Conservation (phyloP, 2,329 filamentous ascomycete genomes). For the Trichoderma semiorbis region DNA sequence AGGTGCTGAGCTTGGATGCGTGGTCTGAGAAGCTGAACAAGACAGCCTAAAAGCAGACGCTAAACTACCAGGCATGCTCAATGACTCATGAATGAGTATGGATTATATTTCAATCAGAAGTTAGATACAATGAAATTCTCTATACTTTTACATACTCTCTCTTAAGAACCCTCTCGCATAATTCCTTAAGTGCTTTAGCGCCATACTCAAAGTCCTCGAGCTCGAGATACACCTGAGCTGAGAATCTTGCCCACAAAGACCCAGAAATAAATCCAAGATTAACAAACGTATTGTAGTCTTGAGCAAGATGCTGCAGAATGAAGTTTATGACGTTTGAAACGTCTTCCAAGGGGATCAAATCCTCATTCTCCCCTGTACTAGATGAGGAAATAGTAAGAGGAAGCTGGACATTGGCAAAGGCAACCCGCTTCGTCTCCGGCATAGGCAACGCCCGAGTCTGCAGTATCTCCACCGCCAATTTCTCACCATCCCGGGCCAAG, state of each 20-base stretch:
- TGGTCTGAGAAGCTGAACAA: neutral
- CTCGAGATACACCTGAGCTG: slow-evolving; percentile 7
- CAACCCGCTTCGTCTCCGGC: neutral
- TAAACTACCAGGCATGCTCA: neutral
- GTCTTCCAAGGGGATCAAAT: neutral
- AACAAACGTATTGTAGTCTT: neutral
- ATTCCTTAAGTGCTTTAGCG: neutral
- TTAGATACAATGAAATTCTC: neutral
- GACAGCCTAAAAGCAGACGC: neutral
- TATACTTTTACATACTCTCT: neutral
- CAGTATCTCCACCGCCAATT: neutral
- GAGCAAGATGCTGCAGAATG: neutral
- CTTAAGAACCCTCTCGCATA: neutral
- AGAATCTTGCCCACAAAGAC: slow-evolving; percentile 2
- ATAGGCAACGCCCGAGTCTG: neutral
- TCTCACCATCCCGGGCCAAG: slow-evolving; percentile 1
- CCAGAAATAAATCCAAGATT: slow-evolving; percentile 3
- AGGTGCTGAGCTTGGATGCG: neutral
- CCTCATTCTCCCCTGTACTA: neutral
- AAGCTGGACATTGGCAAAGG: slow-evolving; percentile 9
- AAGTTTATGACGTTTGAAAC: neutral
- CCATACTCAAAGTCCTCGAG: slow-evolving; percentile 1
- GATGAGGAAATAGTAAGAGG: neutral
- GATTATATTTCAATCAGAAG: neutral
- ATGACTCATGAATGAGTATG: neutral